Percentiles rank a stretch among this genome's conserved stretches.
Conservation (phyloP, 2,329 filamentous ascomycete genomes). For the Paraphaeosphaeria minitans region DNA sequence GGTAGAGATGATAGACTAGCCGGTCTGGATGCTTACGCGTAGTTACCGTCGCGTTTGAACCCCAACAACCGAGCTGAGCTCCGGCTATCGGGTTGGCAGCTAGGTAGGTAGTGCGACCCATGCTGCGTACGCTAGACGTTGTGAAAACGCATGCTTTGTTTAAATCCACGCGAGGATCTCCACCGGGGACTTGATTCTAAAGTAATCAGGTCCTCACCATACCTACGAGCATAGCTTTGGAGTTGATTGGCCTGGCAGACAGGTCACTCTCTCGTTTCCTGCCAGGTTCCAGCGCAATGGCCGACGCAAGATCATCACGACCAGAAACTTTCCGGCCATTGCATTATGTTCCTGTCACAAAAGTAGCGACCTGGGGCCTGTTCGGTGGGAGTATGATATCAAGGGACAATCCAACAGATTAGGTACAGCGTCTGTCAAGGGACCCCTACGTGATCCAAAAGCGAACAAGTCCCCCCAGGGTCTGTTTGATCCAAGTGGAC, state of each 20-base stretch:
- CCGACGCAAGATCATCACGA: not conserved
- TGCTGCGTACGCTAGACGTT: not conserved
- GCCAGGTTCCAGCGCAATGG: not conserved
- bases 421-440: no score
- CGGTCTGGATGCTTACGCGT: not conserved
- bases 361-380: not conserved
- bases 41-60: not conserved
- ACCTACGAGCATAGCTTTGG: not conserved
- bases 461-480: no score
- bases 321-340: not conserved
- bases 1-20: not conserved
- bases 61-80: not conserved
- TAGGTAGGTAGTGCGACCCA: not conserved
- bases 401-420: no score
- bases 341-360: no score
- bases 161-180: not conserved
- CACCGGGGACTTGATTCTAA: not conserved
- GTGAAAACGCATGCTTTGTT: not conserved
- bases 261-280: no score
- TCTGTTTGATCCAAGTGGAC: no score
- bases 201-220: not conserved
- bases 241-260: not conserved
- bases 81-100: not conserved
- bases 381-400: no score
- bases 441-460: no score